Conservation (phyloP, 2,329 filamentous ascomycete species). For the Myriosclerotinia curreyana region DNA sequence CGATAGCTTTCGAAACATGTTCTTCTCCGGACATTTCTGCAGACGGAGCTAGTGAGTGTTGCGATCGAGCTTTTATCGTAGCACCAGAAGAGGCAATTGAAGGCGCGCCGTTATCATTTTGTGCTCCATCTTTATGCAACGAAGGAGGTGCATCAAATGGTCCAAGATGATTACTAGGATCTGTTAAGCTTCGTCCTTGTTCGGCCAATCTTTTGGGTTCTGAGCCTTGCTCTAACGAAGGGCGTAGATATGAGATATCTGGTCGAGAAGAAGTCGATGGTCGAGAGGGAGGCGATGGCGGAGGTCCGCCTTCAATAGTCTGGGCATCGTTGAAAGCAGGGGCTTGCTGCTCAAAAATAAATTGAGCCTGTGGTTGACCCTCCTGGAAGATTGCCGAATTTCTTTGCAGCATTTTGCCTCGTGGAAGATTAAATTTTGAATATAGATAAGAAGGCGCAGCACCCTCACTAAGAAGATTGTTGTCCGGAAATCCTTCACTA, state of each 20-base stretch:
- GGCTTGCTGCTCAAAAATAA: conserved; percentile 59
- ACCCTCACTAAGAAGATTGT: conserved; percentile 43
- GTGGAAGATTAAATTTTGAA: conserved; percentile 77
- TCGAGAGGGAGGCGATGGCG: conserved; percentile 60
- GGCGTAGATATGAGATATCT: conserved; percentile 39
- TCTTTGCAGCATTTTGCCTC: conserved; percentile 75
- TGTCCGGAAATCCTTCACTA: conserved; percentile 64
- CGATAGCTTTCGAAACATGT: conserved; percentile 85
- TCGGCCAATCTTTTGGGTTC: conserved; percentile 48
- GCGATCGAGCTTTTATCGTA: conserved; percentile 44
- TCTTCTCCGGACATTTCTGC: conserved; percentile 79
- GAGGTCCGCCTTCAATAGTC: conserved; percentile 47
- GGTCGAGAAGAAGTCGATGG: conserved; percentile 53
- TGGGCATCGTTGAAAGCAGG: conserved; percentile 43
- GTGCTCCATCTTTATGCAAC: conserved; percentile 42
- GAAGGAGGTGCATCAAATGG: conserved; percentile 35
- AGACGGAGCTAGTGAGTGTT: conserved; percentile 52
- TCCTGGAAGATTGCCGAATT: conserved; percentile 59
- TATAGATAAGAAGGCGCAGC: conserved; percentile 77
- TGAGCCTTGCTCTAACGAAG: conserved; percentile 48
- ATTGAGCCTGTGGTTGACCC: conserved; percentile 50
- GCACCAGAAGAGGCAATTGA: conserved; percentile 33
- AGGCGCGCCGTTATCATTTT: conserved; percentile 31
- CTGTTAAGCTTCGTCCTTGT: conserved; percentile 47
- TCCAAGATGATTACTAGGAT: conserved; percentile 34